phyloP scores from a whole-genome alignment of 1,139 yeast genomes.

The Scheffersomyces illinoinensis region DNA sequence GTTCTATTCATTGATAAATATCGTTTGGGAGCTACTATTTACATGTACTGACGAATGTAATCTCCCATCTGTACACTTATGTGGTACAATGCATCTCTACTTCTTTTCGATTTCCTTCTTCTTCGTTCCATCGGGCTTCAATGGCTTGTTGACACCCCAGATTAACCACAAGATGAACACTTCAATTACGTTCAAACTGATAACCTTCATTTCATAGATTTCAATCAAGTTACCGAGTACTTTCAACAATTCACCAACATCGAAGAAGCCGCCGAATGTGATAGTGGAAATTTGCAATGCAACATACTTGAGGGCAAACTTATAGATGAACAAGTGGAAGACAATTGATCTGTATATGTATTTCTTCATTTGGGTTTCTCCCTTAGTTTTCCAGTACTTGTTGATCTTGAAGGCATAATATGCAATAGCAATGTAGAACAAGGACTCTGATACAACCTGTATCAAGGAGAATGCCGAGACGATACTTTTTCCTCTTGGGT shows the following conservation, averaged over 20 bases:
- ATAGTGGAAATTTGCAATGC: slow-evolving; percentile 5
- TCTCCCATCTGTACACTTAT: background rate
- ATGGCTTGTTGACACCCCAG: slow-evolving; percentile 9
- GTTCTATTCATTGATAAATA: background rate
- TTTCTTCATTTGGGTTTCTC: background rate
- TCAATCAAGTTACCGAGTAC: slow-evolving; percentile 3
- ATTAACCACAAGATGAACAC: slow-evolving; percentile 12
- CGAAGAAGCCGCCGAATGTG: slow-evolving; percentile 11
- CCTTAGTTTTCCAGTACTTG: background rate
- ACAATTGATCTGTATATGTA: slow-evolving; percentile 5
- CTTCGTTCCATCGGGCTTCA: background rate
- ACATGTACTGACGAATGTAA: background rate
- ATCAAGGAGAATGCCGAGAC: background rate
- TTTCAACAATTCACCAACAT: slow-evolving; percentile 12
- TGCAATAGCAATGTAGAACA: background rate
- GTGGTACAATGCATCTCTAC: background rate
- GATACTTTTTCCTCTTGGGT: background rate
- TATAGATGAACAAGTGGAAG: slow-evolving; percentile 11
- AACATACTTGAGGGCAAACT: slow-evolving; percentile 6
- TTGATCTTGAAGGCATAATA: background rate
- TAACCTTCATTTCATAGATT: slow-evolving; percentile 1
- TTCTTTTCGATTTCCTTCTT: slow-evolving; percentile 1
- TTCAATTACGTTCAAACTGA: slow-evolving; percentile 7
- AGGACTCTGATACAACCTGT: background rate
- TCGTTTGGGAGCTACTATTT: background rate